These are phyloP conservation scores for Boehmeria nivea DNA, from an alignment of 306 rosid species.

Conservation along the genomic window DNA sequence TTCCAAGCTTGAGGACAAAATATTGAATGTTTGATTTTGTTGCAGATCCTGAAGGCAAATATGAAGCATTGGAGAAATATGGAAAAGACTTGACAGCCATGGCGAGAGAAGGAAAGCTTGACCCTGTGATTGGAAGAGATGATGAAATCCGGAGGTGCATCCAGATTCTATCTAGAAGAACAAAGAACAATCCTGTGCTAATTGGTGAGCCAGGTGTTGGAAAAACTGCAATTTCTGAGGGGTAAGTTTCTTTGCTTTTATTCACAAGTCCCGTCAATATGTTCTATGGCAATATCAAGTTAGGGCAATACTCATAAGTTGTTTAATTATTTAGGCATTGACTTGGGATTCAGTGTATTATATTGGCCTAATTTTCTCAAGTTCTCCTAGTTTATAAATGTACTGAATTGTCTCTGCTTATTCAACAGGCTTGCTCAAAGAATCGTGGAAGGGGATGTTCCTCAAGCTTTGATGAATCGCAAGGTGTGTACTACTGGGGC, in stretches of 20 bases:
- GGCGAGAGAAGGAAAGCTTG: slow-evolving; percentile 94
- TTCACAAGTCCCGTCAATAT: neutral
- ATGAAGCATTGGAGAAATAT: slow-evolving; percentile 88
- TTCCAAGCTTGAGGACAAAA: neutral
- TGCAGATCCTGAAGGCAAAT: slow-evolving; percentile 97
- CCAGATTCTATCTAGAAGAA: slow-evolving; percentile 97
- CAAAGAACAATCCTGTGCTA: slow-evolving; percentile 94
- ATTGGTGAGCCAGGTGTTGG: slow-evolving; percentile 99
- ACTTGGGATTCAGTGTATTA: neutral
- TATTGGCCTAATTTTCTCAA: neutral
- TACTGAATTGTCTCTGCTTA: slow-evolving; percentile 8
- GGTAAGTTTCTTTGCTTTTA: slow-evolving; percentile 49
- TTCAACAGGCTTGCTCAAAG: slow-evolving; percentile 91
- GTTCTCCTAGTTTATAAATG: neutral
- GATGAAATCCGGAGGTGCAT: slow-evolving; percentile 99
- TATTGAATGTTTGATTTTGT: slow-evolving; percentile 19
- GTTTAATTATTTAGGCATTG: slow-evolving; percentile 5
- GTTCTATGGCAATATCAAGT: too few relatives aligned
- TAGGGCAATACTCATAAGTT: neutral
- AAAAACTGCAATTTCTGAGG: slow-evolving; percentile 97
- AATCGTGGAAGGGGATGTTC: slow-evolving; percentile 96
- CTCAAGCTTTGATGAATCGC: slow-evolving; percentile 95
- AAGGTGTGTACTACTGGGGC: slow-evolving; percentile 51
- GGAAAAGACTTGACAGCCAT: slow-evolving; percentile 97
- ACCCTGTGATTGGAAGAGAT: slow-evolving; percentile 98